Conservation (phyloP, 495 filamentous ascomycete genomes). For the Daldinia concentrica region DNA sequence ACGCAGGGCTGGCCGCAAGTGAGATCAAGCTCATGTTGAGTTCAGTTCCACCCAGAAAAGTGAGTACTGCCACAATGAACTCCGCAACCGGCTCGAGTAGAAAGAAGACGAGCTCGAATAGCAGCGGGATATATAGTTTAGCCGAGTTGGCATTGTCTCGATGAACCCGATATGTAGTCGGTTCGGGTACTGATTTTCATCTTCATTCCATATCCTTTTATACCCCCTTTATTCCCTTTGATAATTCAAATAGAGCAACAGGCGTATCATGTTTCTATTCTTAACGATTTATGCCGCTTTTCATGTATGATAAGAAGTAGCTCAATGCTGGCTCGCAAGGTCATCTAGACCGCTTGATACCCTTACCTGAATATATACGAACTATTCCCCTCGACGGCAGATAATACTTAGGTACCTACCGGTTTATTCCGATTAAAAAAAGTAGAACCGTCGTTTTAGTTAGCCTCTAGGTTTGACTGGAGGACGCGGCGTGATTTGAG, state of each 20-base stretch:
- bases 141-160: slow-evolving; percentile 5
- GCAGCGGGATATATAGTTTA: slow-evolving; percentile 9
- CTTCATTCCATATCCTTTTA: neutral
- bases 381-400: neutral
- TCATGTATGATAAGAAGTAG: neutral
- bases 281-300: too few relatives aligned
- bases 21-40: slow-evolving; percentile 41
- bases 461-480: neutral
- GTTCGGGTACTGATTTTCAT: neutral
- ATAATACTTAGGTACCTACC: neutral
- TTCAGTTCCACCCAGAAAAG: slow-evolving; percentile 7
- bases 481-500: neutral
- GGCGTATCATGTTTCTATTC: too few relatives aligned
- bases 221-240: neutral
- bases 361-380: neutral
- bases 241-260: neutral
- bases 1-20: slow-evolving; percentile 31
- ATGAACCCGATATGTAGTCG: neutral
- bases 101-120: slow-evolving; percentile 8
- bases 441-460: neutral
- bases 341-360: neutral
- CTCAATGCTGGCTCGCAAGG: neutral
- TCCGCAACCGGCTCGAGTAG: slow-evolving; percentile 11
- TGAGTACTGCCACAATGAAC: slow-evolving; percentile 11
- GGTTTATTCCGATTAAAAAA: neutral